Evolutionary conservation across 2,329 filamentous ascomycete species (phyloP), one percentile per base, ranked within the genome.

Genomic region (Drechslerella coelobrocha): DNA sequence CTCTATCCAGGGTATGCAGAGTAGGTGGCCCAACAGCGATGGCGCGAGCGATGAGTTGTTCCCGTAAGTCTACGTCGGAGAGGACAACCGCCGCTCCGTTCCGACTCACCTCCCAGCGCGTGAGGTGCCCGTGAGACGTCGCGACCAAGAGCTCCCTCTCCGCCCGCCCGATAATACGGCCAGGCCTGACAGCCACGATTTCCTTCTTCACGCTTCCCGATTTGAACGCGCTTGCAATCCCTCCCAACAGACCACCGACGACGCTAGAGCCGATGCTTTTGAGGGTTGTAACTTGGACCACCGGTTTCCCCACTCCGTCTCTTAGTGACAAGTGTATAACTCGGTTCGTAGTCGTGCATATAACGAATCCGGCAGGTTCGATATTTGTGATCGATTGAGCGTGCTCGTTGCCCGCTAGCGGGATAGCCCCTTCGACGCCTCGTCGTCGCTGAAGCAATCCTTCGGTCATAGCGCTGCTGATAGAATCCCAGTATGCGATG

Each of bases 401-500:
- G 53, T 84, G 84, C 79, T 99, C 94, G 48, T 90, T 89, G 0
- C 88, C 89, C 59, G 88, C 86, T 79, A 97, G 60, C 9, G 68
- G 73, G 12, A 76, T 48, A 37, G 71, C 74, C 1, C 75, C 75
- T 43, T 76, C 74, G 2, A 76, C 75, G 19, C 74, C 75, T 21
- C 75, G 75, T 54, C 72, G 72, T 50, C 75, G 74, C 27, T 73
- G 68, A 34, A 76, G 73, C 2, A 76, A 39, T 10, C 75, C 75
- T 50, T 76, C 75, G n/a, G 75, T 74, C 48, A 75, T 75, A 12
- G 75, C 75, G 12, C 73, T 75, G 34, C 75, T 92, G 73, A 97
- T 90, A 39, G 91, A 95, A 78, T 97, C 94, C 92, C 94, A 97
- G 79, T 94, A 97, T 47, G 91, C 88, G 56, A 97, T 86, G 78